Evolutionary conservation across 345 rosid species (phyloP).

Genomic region (Euphorbia pulcherrima): DNA sequence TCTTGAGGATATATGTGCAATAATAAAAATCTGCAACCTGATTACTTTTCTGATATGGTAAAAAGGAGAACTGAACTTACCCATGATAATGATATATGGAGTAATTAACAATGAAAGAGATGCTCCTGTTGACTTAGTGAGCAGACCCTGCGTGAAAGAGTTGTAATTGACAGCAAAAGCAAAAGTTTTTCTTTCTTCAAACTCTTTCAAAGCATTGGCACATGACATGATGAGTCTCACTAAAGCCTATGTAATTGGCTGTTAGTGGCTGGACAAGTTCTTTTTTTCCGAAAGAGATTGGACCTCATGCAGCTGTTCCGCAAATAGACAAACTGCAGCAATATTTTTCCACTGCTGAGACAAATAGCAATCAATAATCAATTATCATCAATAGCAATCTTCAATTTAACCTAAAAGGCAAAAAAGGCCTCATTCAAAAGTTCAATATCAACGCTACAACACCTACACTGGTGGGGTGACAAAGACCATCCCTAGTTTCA

Average conservation of each 20-base stretch:
- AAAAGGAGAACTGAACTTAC: neutral
- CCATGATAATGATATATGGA: neutral
- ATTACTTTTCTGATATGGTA: neutral
- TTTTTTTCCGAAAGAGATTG: slow-evolving; percentile 3
- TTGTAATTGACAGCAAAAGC: neutral
- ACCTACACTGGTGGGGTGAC: slow-evolving; percentile 9
- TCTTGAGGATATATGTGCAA: neutral
- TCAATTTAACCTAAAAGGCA: slow-evolving; percentile 1
- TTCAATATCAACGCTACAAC: slow-evolving; percentile 36
- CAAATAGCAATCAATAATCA: slow-evolving; percentile 2
- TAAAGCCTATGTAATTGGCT: slow-evolving; percentile 16
- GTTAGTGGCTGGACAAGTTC: slow-evolving; percentile 14
- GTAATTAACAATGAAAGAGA: neutral
- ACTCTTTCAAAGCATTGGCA: slow-evolving; percentile 1
- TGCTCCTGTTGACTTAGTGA: neutral
- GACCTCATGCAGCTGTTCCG: slow-evolving; percentile 16
- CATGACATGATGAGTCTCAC: slow-evolving; percentile 22
- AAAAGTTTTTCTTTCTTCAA: neutral
- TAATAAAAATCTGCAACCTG: slow-evolving; percentile 1
- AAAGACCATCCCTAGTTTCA: slow-evolving; percentile 19
- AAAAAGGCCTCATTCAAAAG: slow-evolving; percentile 14
- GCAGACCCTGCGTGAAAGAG: neutral
- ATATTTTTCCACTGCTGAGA: slow-evolving; percentile 13
- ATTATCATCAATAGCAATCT: slow-evolving; percentile 16
- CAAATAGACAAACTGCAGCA: slow-evolving; percentile 20